Evolutionary conservation across 176 grass and related monocot genomes (phyloP).

Genomic region (Musa troglodytarum): DNA sequence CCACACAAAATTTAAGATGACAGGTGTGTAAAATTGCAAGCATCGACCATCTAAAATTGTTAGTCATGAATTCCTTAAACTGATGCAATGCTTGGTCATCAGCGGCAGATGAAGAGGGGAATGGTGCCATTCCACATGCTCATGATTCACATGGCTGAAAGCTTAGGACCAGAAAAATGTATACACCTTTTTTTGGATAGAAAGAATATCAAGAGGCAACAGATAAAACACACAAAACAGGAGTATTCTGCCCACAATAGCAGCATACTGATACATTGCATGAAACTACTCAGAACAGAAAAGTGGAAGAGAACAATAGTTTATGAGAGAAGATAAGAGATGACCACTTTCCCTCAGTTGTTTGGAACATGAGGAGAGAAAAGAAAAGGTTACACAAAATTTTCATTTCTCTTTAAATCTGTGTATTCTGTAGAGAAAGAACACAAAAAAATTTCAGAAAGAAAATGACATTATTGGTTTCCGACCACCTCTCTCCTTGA

Average conservation of each 20-base stretch:
- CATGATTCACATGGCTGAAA: background rate
- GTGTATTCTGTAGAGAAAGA: too few relatives aligned
- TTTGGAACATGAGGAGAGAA: background rate
- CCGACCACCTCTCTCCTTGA: background rate
- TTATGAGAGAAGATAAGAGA: background rate
- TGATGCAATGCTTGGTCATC: background rate
- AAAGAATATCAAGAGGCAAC: background rate
- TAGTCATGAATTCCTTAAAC: background rate
- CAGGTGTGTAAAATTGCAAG: background rate
- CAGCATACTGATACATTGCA: too few relatives aligned
- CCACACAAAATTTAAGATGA: background rate
- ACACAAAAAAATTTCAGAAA: too few relatives aligned
- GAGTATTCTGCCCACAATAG: background rate
- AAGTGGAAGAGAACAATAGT: background rate
- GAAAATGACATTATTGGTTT: too few relatives aligned
- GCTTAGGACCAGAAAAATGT: background rate
- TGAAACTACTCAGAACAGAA: background rate
- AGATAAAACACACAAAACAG: background rate
- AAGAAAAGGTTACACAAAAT: too few relatives aligned
- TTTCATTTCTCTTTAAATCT: too few relatives aligned
- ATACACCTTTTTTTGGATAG: background rate
- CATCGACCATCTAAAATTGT: background rate
- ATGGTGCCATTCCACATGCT: background rate
- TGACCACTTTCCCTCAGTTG: background rate
- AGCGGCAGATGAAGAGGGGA: background rate